Evolutionary conservation across 768 basidiomycete species (phyloP).

Genomic region (Leccinum subtestaceum): DNA sequence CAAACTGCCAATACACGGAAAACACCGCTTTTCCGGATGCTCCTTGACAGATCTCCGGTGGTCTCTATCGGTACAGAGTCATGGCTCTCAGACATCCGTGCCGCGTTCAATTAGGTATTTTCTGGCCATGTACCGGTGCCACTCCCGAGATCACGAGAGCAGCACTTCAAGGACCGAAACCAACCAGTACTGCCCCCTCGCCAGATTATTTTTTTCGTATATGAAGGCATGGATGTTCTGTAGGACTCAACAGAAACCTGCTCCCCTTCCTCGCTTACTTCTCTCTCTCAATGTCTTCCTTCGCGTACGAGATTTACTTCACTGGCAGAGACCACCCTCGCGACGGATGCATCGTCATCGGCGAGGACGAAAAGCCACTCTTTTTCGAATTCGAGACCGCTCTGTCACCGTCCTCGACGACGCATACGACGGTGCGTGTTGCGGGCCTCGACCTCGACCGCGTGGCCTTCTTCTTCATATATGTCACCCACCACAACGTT

Average conservation of each 20-base stretch:
- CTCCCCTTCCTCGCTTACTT: not conserved
- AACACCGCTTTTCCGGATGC: constrained; percentile 14
- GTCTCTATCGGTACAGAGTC: constrained; percentile 12
- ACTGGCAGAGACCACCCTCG: constrained; percentile 69
- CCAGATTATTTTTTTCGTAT: constrained; percentile 21
- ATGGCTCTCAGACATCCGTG: constrained; percentile 38
- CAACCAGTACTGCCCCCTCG: constrained; percentile 28
- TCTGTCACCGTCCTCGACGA: constrained; percentile 18
- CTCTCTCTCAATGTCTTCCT: constrained; percentile 28
- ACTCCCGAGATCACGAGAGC: constrained; percentile 48
- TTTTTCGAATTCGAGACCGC: constrained; percentile 69
- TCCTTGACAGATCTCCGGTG: constrained; percentile 18
- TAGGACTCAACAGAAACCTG: constrained; percentile 2
- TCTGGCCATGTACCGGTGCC: constrained; percentile 46
- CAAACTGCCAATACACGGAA: constrained; percentile 3
- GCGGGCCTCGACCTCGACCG: not conserved
- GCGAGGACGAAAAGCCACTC: constrained; percentile 55
- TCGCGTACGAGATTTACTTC: constrained; percentile 61
- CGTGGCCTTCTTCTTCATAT: not conserved
- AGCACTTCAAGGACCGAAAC: constrained; percentile 20
- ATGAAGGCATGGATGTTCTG: constrained; percentile 24
- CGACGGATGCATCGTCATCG: constrained; percentile 61
- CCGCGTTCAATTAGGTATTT: constrained; percentile 47
- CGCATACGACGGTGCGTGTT: constrained; percentile 28
- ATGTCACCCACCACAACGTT: not conserved